A percentile compares a stretch with the other conserved stretches of the same genome.
These are phyloP conservation scores for Leccinum aurantiacum DNA, from an alignment of 768 basidiomycete genomes.

Conservation along the genomic window DNA sequence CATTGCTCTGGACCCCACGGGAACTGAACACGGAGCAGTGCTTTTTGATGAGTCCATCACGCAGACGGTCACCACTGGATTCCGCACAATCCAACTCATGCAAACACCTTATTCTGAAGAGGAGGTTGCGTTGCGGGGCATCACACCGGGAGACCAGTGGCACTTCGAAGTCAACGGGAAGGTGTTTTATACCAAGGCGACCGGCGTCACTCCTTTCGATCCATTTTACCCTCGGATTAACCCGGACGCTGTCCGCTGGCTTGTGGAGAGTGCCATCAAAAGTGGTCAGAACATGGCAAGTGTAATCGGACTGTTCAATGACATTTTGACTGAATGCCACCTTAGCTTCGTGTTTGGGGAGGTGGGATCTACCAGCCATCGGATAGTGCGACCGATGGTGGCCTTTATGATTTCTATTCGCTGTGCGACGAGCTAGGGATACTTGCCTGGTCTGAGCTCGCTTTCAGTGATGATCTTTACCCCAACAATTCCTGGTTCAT, in stretches of 20 bases:
- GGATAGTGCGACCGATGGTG: constrained; percentile 37
- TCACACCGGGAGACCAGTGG: constrained; percentile 61
- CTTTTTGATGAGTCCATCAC: constrained; percentile 23
- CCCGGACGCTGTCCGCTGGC: constrained; percentile 52
- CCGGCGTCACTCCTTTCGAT: constrained; percentile 62
- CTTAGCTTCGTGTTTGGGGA: constrained; percentile 58
- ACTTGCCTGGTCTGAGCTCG: constrained; percentile 56
- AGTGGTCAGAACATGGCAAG: constrained; percentile 62
- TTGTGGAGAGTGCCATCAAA: constrained; percentile 52
- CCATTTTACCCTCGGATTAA: constrained; percentile 55
- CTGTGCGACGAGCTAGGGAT: constrained; percentile 61
- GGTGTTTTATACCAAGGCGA: constrained; percentile 53
- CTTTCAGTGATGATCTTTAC: constrained; percentile 49
- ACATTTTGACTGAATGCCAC: neutral
- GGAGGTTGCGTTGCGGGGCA: constrained; percentile 46
- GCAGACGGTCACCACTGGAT: constrained; percentile 51
- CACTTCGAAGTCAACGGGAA: constrained; percentile 60
- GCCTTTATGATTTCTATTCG: constrained; percentile 56
- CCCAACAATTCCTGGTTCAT: constrained; percentile 55
- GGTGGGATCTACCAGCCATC: constrained; percentile 55
- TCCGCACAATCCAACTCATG: constrained; percentile 55
- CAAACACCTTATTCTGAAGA: constrained; percentile 47
- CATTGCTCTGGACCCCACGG: constrained; percentile 12
- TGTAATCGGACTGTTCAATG: neutral
- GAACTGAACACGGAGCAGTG: constrained; percentile 6